Evolutionary conservation across 257 asterid species (phyloP).

Genomic region (Linderniella brevidens): DNA sequence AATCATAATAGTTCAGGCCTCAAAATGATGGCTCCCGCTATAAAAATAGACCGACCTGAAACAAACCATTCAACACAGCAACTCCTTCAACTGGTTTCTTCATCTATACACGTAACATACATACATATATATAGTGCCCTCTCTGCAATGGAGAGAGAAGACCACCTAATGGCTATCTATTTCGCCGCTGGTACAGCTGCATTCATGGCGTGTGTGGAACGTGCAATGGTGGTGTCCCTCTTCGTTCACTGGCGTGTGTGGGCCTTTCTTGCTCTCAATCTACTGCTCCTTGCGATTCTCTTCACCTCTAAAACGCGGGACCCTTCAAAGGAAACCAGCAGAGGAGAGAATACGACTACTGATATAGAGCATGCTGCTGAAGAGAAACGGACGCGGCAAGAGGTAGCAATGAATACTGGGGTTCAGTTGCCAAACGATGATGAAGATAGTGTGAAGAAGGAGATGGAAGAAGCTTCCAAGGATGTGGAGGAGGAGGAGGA

Average conservation of each 20-base stretch:
- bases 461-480: not conserved
- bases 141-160: conserved; percentile 13
- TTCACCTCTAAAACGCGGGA: conserved; percentile 38
- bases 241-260: conserved; percentile 66
- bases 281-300: conserved; percentile 70
- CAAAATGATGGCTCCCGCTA: not conserved
- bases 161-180: conserved; percentile 48
- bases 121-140: not conserved
- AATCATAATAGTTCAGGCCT: not conserved
- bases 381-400: conserved; percentile 8
- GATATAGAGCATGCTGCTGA: conserved; percentile 1
- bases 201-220: conserved; percentile 60
- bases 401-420: too few species aligned
- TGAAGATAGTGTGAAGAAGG: not conserved
- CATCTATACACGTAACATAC: not conserved
- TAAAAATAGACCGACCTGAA: too few species aligned
- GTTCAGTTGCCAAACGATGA: too few species aligned
- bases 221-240: conserved; percentile 41
- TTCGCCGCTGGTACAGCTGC: conserved; percentile 88
- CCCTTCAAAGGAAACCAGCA: conserved; percentile 9
- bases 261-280: conserved; percentile 77
- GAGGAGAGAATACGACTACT: conserved; percentile 9
- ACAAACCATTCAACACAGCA: too few species aligned
- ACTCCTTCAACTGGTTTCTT: too few species aligned
- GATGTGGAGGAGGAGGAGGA: not conserved